phyloP scores from a whole-genome alignment of 2,329 filamentous ascomycete species.

The Claviceps cyperi region DNA sequence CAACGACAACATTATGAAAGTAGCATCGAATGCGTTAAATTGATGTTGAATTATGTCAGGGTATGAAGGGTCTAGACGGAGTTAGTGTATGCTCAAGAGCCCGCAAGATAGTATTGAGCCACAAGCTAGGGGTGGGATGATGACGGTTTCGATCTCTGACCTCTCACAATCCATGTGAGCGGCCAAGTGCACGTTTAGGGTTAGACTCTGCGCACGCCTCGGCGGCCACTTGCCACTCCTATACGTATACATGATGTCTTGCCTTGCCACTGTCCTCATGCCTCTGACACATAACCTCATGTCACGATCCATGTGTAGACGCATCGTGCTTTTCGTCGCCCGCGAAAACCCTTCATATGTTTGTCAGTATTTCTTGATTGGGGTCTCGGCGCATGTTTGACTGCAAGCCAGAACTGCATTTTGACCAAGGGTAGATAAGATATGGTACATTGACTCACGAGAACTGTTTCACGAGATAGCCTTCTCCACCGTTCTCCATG shows the following conservation, averaged over 20 bases:
- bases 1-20: neutral
- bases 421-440: neutral
- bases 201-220: too few species aligned
- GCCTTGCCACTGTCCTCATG: too few species aligned
- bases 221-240: too few species aligned
- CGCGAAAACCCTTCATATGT: constrained; percentile 31
- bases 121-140: too few species aligned
- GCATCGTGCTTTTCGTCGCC: constrained; percentile 39
- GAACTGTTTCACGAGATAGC: constrained; percentile 78
- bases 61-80: too few species aligned
- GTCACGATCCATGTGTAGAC: constrained; percentile 25
- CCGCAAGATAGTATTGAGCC: too few species aligned
- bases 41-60: neutral
- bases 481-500: constrained; percentile 86
- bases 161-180: too few species aligned
- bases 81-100: too few species aligned
- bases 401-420: neutral
- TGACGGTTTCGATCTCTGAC: too few species aligned
- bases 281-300: too few species aligned
- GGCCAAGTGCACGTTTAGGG: too few species aligned
- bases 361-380: constrained; percentile 3
- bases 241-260: too few species aligned
- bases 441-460: constrained; percentile 47
- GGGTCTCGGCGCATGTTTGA: neutral
- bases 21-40: neutral